Conservation (phyloP, 176 grass and related monocot species). For the Aegilops speltoides region DNA sequence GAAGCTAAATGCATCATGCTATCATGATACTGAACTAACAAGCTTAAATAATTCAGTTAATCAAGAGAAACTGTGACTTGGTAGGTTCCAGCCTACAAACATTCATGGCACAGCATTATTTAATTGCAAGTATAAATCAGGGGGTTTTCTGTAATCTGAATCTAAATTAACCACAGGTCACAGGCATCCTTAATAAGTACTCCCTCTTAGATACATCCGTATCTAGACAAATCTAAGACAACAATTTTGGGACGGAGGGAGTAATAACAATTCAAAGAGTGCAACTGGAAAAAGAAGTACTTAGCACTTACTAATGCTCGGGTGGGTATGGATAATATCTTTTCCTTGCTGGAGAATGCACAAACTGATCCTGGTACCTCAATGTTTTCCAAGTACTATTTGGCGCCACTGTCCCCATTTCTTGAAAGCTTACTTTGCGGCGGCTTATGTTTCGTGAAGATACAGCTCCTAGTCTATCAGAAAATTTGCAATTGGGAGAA, state of each 20-base stretch:
- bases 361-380: neutral
- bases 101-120: neutral
- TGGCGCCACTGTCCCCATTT: neutral
- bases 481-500: neutral
- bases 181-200: neutral
- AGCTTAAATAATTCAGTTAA: neutral
- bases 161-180: neutral
- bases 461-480: slow-evolving; percentile 27
- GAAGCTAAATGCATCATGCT: neutral
- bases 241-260: no score
- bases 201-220: no score
- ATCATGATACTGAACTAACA: slow-evolving; percentile 4
- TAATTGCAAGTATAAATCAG: slow-evolving; percentile 1
- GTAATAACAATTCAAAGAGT: neutral
- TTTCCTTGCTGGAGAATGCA: slow-evolving; percentile 35
- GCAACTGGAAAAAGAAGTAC: neutral
- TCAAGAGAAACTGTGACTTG: neutral
- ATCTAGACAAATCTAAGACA: no score
- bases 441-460: slow-evolving; percentile 22
- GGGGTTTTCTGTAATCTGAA: neutral
- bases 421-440: neutral
- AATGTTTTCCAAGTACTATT: slow-evolving; percentile 17
- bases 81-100: neutral
- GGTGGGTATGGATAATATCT: slow-evolving; percentile 15
- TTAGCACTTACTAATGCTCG: slow-evolving; percentile 45